Conservation (phyloP, 495 filamentous ascomycete genomes). For the Penicillium manginii region DNA sequence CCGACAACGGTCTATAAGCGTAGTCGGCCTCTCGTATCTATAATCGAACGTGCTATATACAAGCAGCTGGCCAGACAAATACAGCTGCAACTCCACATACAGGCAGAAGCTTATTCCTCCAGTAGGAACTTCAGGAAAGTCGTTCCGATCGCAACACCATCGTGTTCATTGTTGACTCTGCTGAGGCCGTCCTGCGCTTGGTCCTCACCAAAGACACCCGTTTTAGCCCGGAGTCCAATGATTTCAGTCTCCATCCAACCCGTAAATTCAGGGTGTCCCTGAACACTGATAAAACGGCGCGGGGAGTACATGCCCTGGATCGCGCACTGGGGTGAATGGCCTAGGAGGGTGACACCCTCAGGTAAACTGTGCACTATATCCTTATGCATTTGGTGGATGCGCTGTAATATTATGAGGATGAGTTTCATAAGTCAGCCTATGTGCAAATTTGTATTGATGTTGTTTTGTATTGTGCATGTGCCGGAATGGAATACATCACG, state of each 20-base stretch:
- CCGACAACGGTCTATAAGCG: not conserved
- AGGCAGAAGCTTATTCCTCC: constrained; percentile 40
- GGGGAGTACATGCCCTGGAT: constrained; percentile 83
- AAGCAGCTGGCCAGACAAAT: not conserved
- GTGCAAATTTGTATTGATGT: not conserved
- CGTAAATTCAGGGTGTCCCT: constrained; percentile 92
- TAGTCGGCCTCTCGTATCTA: not conserved
- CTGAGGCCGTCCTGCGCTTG: constrained; percentile 66
- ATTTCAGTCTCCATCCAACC: constrained; percentile 74
- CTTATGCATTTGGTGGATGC: constrained; percentile 87
- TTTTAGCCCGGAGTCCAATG: constrained; percentile 58
- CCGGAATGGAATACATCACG: constrained; percentile 25
- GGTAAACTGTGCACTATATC: constrained; percentile 76
- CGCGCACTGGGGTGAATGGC: constrained; percentile 64
- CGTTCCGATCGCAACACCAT: constrained; percentile 70
- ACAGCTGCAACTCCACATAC: not conserved
- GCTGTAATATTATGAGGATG: constrained; percentile 47
- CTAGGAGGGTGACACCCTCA: constrained; percentile 61
- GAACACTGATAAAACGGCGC: constrained; percentile 71
- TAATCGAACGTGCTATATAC: not conserved
- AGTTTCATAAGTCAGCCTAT: constrained; percentile 1
- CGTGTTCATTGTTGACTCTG: constrained; percentile 67
- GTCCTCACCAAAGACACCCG: constrained; percentile 68
- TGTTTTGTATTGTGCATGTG: not conserved
- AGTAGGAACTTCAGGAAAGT: constrained; percentile 77